Base-by-base conservation (phyloP, 1,284 basidiomycete genomes). In the Papiliotrema fonsecae region DNA sequence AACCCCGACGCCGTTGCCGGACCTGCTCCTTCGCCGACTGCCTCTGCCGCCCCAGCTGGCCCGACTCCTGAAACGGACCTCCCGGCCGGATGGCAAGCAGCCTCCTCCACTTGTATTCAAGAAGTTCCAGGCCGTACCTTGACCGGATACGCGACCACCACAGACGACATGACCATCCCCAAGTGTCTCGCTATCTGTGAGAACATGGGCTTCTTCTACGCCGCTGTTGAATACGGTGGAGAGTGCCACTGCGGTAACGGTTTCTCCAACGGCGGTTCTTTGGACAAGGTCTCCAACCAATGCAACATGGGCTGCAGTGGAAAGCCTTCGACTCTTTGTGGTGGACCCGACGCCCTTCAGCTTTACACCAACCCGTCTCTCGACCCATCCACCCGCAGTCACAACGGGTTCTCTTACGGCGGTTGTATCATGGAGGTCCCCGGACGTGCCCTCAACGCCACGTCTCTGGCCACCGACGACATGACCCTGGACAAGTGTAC, bases 381-480 rank as follows among this genome's bases (percentile, higher is more conserved):
- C 34, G 34, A 6, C 34, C 14, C 5, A 14, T 6, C 34, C 34
- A 19, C 14, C 6, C 5, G 6, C 5, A 16, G 14, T 19, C 6
- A n/a, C 34, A 39, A 46, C 21, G 47, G 35, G 6, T 42, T 42
- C 25, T 25, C 26, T 38, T 35, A 38, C 18, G 39, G 37, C n/a
- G 65, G 65, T 1, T 69, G 69, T 52, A 60, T 63, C 44, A 43
- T 47, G n/a, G 65, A 68, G 28, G 42, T 56, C 14, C 34, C 22
- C 30, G 60, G 60, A n/a, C 51, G 64, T 45, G 60, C 61, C 11
- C 49, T 69, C 10, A 55, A 48, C 14, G 62, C 54, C 13, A 50
- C 52, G 6, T 52, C 47, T 13, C 36, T 44, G 11, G 31, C 52
- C 27, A 26, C 42, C n/a, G 35, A 35, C 40, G 51, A 41, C 36